Percentiles rank a stretch among this genome's conserved stretches.
Evolutionary conservation across 345 rosid genomes (phyloP).

Genomic region (Euphorbia lathyris): DNA sequence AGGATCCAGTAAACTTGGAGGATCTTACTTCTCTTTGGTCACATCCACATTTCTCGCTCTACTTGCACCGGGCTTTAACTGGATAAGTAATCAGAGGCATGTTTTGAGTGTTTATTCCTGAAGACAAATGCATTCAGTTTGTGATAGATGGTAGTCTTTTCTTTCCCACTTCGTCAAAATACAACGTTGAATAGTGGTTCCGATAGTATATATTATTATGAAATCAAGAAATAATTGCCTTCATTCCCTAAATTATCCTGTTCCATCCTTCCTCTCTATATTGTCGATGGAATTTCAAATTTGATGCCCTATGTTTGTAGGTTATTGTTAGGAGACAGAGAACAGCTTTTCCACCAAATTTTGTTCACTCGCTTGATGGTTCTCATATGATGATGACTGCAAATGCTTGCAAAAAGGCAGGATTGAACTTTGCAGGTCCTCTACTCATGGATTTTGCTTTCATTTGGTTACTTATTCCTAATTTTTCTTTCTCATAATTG

Average conservation of each 20-base stretch:
- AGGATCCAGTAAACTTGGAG: background rate
- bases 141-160: background rate
- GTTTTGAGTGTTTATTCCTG: background rate
- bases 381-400: conserved; percentile 99
- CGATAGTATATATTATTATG: background rate
- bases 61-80: background rate
- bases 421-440: conserved; percentile 87
- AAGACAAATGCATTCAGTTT: background rate
- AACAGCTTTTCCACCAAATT: conserved; percentile 98
- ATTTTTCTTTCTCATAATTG: conserved; percentile 18
- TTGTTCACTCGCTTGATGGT: conserved; percentile 95
- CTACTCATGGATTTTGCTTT: background rate
- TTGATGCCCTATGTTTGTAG: conserved; percentile 30
- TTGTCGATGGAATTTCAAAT: background rate
- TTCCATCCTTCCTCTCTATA: too few species aligned
- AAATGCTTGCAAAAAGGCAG: conserved; percentile 75
- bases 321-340: conserved; percentile 78
- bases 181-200: background rate
- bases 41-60: background rate
- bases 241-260: too few species aligned
- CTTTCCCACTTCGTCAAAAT: background rate
- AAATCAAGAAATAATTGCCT: too few species aligned
- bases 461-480: conserved; percentile 12
- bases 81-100: background rate
- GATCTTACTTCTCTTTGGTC: background rate